Evolutionary conservation across 306 rosid genomes (phyloP).

Genomic region (Prosopis cineraria): DNA sequence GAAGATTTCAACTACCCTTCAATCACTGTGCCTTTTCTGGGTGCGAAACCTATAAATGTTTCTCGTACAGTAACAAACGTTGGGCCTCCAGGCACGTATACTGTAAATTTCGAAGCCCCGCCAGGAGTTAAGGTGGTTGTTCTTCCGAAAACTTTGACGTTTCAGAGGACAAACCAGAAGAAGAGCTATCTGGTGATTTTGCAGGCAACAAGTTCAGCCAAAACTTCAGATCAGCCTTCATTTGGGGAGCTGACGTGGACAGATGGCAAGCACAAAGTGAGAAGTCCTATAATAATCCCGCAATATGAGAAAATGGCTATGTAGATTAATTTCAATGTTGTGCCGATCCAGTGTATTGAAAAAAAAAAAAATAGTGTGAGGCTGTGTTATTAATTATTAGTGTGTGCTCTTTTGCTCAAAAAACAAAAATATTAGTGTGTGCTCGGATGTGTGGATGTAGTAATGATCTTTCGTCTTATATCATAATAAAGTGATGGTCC

Average conservation of each 20-base stretch:
- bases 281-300: constrained; percentile 16
- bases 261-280: constrained; percentile 31
- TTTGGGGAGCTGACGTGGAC: constrained; percentile 30
- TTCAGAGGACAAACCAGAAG: constrained; percentile 2
- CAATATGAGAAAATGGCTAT: neutral
- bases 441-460: no score
- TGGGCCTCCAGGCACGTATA: constrained; percentile 28
- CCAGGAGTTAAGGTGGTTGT: neutral
- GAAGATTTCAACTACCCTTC: constrained; percentile 40
- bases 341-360: neutral
- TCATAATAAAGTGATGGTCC: no score
- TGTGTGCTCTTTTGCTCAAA: no score
- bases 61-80: constrained; percentile 34
- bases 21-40: constrained; percentile 34
- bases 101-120: neutral
- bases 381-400: neutral
- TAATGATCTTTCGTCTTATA: no score
- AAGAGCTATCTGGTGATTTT: constrained; percentile 28
- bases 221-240: neutral
- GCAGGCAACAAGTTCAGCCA: neutral
- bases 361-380: neutral
- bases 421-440: neutral
- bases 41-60: neutral
- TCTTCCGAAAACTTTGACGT: constrained; percentile 27
- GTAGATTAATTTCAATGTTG: neutral